Evolutionary conservation across 495 filamentous ascomycete species (phyloP).

Genomic region (Penicillium tannophilum): DNA sequence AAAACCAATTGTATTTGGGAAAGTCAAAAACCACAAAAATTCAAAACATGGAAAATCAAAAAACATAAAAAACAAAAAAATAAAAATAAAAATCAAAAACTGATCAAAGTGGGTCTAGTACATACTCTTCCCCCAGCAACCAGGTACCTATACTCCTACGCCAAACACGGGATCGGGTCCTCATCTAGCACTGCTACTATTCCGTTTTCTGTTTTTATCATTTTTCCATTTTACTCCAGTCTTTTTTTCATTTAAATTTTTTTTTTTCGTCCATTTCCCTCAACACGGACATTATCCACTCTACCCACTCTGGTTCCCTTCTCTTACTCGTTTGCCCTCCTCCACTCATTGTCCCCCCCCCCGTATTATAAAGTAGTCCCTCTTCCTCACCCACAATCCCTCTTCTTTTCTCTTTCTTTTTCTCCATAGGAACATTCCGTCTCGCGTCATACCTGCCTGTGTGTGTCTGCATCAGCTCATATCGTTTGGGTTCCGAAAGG

Average conservation of each 20-base stretch:
- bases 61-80: slow-evolving; percentile 6
- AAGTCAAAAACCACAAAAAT: neutral
- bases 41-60: slow-evolving; percentile 2
- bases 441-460: slow-evolving; percentile 46
- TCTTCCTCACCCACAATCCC: slow-evolving; percentile 29
- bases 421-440: slow-evolving; percentile 46
- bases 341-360: slow-evolving; percentile 17
- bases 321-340: slow-evolving; percentile 18
- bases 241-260: slow-evolving; percentile 15
- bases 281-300: slow-evolving; percentile 27
- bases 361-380: slow-evolving; percentile 40
- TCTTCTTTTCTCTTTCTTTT: slow-evolving; percentile 22
- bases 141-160: slow-evolving; percentile 2
- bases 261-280: slow-evolving; percentile 21
- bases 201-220: slow-evolving; percentile 10
- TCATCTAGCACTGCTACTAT: neutral
- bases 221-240: slow-evolving; percentile 15
- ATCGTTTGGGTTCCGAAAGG: slow-evolving; percentile 44
- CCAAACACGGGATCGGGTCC: slow-evolving; percentile 8
- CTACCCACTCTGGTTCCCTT: slow-evolving; percentile 31
- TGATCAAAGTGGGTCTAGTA: slow-evolving; percentile 7
- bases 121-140: slow-evolving; percentile 16
- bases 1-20: neutral
- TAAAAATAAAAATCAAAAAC: slow-evolving; percentile 3
- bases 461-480: slow-evolving; percentile 42